Base-by-base conservation (phyloP, 2,329 filamentous ascomycete species). In the Leptosphaerulina australis region DNA sequence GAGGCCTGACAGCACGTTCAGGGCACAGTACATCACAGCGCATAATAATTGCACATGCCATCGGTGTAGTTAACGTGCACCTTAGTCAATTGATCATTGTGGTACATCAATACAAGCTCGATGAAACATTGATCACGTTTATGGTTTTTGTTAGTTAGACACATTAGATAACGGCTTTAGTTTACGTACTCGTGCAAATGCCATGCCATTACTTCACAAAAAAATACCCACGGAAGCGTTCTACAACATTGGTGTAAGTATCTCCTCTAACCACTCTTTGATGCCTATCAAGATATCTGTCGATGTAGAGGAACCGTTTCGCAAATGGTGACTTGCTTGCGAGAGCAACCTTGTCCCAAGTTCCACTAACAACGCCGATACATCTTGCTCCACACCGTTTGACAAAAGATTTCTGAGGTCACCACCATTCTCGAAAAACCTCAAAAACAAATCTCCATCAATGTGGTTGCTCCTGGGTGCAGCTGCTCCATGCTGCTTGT, bases 371-470 rank as follows among this genome's bases (percentile, higher is more conserved):
- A 69, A 44, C 14, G 28, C 38, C 14, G 22, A 15, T 12, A 72
- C 58, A 6, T 61, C 64, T 11, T 38, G 31, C 4, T 68, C 65
- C 5, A 56, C 62, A 3, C 44, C 49, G 4, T 44, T 44, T 2
- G 41, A 28, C 1, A 66, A 25, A 36, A 69, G 36, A 0, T 8
- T 15, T 11, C 35, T 22, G 8, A 70, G 9, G 25, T 65, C 64
- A 2, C 57, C 54, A 12, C 60, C 59, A 14, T 57, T 53, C 10
- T 54, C 52, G 7, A 77, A 40, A 29, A 71, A 69, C 8, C 69
- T 44, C 10, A 55, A 54, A 4, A 79, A 44, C 4, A 74, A 31
- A 56, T 79, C 76, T 0, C 75, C 77, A 52, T 79, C 72, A 4
- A 79, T 62, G 49, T 76, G 72, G 47, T 64, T 69, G 24, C 71